These are phyloP conservation scores for Phytophthora cryptogea DNA, from an alignment of 352 stramenopile species.

Conservation along the genomic window DNA sequence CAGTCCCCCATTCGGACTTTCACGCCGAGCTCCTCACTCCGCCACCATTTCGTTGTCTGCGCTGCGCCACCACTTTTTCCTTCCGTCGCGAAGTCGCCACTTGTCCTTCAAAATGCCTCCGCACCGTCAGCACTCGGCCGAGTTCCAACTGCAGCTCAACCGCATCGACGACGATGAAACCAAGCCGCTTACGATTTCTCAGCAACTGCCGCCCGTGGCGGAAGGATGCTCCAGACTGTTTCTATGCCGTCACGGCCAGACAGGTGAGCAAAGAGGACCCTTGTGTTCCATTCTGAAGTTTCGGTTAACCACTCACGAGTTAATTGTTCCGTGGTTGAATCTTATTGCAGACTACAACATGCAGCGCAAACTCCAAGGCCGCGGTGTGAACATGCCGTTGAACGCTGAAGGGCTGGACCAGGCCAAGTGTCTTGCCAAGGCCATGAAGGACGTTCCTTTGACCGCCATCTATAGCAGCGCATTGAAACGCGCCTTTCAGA, in stretches of 20 bases:
- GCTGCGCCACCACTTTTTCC: constrained; percentile 1
- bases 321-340: constrained; percentile 3
- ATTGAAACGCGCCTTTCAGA: constrained; percentile 59
- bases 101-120: constrained; percentile 28
- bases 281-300: background rate
- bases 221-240: constrained; percentile 64
- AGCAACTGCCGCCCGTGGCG: constrained; percentile 62
- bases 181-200: constrained; percentile 32
- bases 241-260: constrained; percentile 82
- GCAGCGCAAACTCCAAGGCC: constrained; percentile 75
- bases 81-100: constrained; percentile 20
- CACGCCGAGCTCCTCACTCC: constrained; percentile 12
- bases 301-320: constrained; percentile 2
- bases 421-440: constrained; percentile 57
- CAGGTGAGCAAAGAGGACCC: constrained; percentile 25
- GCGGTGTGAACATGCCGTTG: constrained; percentile 74
- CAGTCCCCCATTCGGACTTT: constrained; percentile 26
- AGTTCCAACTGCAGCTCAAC: constrained; percentile 35
- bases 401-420: constrained; percentile 66
- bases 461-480: constrained; percentile 71
- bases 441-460: constrained; percentile 73
- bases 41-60: constrained; percentile 10
- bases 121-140: constrained; percentile 23
- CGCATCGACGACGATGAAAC: constrained; percentile 11
- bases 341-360: constrained; percentile 62